Base-by-base conservation (phyloP, 352 stramenopile species). In the Blastocystis sp. region DNA sequence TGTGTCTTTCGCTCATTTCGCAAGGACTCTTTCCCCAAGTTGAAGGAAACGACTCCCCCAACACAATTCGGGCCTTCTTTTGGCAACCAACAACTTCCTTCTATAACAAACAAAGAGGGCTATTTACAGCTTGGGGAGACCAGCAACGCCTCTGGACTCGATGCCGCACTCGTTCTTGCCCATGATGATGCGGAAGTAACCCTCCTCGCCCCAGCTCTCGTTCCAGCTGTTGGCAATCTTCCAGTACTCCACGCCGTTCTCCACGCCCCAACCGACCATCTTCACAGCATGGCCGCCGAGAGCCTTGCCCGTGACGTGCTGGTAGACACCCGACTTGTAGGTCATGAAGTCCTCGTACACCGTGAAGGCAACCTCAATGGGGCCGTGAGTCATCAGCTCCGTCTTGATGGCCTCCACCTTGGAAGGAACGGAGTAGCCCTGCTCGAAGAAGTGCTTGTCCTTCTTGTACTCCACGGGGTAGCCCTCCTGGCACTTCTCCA, bases 341-440 rank as follows among this genome's bases (percentile, higher is more conserved):
- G 90, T 89, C 65, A 92, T 80, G 78, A 92, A 92, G 86, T 92
- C 90, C 43, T 91, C 84, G 77, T 92, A 92, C 0, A 92, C 91
- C 23, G 78, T 90, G 70, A 92, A 92, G 17, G 90, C 89, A 2
- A 78, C 78, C 67, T 88, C 78, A 11, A 79, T 65, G 56, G 78
- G 78, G 38, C 78, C 78, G 67, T 77, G 79, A 10, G 60, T 78
- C 78, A 88, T 88, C n/a, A 88, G 67, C 48, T 88, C 78, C 43
- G 67, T 78, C 67, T 88, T 76, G 34, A 88, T 88, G n/a, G 89
- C 91, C 11, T 89, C 89, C 7, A 92, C 78, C 2, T 89, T 69
- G 10, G 89, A 88, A 34, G 9, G 23, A 48, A 79, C 52, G 48
- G n/a, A 48, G 53, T 78, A 88, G 34, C 14, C 64, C 41, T 90